Percentiles rank a stretch among this genome's conserved stretches.
Evolutionary conservation across 768 basidiomycete species (phyloP).

Genomic region (Trametes elegans): DNA sequence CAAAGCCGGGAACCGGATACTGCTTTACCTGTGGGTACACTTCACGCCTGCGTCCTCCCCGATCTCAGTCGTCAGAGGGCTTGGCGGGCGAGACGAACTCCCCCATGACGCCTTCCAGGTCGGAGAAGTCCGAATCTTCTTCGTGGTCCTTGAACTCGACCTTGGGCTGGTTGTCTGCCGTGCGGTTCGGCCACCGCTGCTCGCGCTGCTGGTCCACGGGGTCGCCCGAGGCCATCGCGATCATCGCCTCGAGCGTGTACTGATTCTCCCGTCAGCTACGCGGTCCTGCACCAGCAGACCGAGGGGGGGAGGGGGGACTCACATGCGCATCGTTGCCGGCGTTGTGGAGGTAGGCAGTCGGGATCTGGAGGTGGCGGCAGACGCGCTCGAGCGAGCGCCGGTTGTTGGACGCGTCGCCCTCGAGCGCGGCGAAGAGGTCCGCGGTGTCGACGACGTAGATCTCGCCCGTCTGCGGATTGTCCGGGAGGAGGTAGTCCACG

Average conservation of each 20-base stretch:
- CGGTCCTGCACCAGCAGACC: no score
- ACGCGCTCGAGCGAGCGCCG: conserved; percentile 57
- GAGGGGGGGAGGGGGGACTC: conserved; percentile 28
- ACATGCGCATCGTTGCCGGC: conserved; percentile 88
- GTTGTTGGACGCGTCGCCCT: conserved; percentile 55
- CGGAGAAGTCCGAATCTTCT: conserved; percentile 49
- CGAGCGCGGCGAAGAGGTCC: conserved; percentile 71
- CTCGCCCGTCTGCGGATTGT: conserved; percentile 47
- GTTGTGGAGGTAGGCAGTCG: conserved; percentile 65
- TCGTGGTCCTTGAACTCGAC: conserved; percentile 61
- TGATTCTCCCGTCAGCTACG: conserved; percentile 31
- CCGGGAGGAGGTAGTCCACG: conserved; percentile 57
- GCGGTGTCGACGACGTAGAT: conserved; percentile 71
- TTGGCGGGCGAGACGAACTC: not conserved
- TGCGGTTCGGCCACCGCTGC: conserved; percentile 73
- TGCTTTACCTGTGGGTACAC: no score
- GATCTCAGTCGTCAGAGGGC: not conserved
- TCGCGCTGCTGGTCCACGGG: conserved; percentile 75
- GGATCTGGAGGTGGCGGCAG: conserved; percentile 61
- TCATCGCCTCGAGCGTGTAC: conserved; percentile 69
- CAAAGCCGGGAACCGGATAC: no score
- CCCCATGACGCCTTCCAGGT: conserved; percentile 41
- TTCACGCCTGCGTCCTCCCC: not conserved
- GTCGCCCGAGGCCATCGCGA: conserved; percentile 71
- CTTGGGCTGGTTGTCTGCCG: conserved; percentile 34